These are phyloP conservation scores for Mollisiaceae sp. DNA, from an alignment of 2,329 filamentous ascomycete species.

Conservation along the genomic window DNA sequence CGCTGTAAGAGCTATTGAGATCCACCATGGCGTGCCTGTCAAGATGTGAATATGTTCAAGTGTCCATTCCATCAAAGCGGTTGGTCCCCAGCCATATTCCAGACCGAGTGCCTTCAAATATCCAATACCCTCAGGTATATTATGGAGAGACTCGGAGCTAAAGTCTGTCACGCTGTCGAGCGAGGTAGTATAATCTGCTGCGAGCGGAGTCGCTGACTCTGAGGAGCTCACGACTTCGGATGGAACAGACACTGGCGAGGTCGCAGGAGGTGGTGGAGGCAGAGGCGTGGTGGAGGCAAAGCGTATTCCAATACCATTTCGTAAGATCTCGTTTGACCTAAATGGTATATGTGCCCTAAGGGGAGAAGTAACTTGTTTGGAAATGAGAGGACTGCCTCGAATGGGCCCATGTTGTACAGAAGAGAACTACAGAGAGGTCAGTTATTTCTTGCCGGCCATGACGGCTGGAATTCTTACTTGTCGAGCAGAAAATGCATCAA, in stretches of 20 bases:
- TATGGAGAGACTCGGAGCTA: constrained; percentile 26
- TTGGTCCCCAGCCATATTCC: constrained; percentile 85
- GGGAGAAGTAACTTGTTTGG: constrained; percentile 28
- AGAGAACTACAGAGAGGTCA: constrained; percentile 41
- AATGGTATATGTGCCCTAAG: constrained; percentile 28
- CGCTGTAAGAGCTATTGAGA: constrained; percentile 69
- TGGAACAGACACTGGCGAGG: constrained; percentile 20
- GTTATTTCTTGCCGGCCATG: constrained; percentile 19
- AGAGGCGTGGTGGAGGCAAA: constrained; percentile 39
- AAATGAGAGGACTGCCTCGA: constrained; percentile 36
- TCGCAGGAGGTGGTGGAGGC: constrained; percentile 21
- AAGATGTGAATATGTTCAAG: constrained; percentile 85
- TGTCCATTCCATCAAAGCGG: constrained; percentile 72
- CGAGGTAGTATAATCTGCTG: constrained; percentile 23
- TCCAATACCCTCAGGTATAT: constrained; percentile 68
- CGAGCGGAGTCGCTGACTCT: constrained; percentile 17
- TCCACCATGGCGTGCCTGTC: constrained; percentile 80
- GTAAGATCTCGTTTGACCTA: constrained; percentile 31
- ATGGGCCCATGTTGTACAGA: constrained; percentile 35
- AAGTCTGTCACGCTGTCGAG: constrained; percentile 34
- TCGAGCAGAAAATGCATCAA: constrained; percentile 45
- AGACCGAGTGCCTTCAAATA: constrained; percentile 83
- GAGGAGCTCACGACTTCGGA: constrained; percentile 22
- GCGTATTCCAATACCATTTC: constrained; percentile 35
- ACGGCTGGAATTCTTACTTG: constrained; percentile 32